Evolutionary conservation across 2,329 filamentous ascomycete genomes (phyloP).

Genomic region (Pseudocercospora musae): DNA sequence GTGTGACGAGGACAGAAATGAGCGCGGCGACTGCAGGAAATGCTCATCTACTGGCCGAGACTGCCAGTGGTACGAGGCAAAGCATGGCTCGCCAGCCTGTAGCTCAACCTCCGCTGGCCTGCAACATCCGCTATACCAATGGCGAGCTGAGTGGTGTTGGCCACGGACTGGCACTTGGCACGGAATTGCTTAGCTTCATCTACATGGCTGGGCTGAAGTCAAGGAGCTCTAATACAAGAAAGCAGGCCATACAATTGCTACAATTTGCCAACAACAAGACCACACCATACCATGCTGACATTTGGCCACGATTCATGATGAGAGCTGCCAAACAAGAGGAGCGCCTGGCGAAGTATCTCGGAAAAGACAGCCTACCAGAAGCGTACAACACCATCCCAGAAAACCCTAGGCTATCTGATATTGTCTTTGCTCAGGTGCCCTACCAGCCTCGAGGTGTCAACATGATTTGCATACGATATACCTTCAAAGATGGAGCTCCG

Average conservation of each 20-base stretch:
- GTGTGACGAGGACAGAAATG: constrained; percentile 4
- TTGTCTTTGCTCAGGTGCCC: constrained; percentile 10
- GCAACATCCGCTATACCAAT: background rate
- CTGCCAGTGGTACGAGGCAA: background rate
- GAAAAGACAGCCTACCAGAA: background rate
- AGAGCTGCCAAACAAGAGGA: background rate
- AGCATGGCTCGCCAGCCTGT: background rate
- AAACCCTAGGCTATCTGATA: constrained; percentile 1
- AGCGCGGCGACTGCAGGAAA: background rate
- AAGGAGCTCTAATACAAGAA: background rate
- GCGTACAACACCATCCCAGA: background rate
- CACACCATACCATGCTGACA: background rate
- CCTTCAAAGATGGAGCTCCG: background rate
- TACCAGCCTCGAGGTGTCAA: constrained; percentile 7
- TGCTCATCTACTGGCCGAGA: background rate
- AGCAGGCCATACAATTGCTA: background rate
- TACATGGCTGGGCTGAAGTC: constrained; percentile 5
- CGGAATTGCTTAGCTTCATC: constrained; percentile 2
- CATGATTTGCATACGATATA: constrained; percentile 5
- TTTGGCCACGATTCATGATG: background rate
- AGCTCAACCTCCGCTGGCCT: background rate
- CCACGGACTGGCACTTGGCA: constrained; percentile 6
- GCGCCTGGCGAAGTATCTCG: background rate
- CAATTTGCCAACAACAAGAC: constrained; percentile 1
- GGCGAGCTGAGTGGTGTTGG: constrained; percentile 1